Conservation (phyloP, 1,139 yeast genomes). For the Hansenula lynferdii region DNA sequence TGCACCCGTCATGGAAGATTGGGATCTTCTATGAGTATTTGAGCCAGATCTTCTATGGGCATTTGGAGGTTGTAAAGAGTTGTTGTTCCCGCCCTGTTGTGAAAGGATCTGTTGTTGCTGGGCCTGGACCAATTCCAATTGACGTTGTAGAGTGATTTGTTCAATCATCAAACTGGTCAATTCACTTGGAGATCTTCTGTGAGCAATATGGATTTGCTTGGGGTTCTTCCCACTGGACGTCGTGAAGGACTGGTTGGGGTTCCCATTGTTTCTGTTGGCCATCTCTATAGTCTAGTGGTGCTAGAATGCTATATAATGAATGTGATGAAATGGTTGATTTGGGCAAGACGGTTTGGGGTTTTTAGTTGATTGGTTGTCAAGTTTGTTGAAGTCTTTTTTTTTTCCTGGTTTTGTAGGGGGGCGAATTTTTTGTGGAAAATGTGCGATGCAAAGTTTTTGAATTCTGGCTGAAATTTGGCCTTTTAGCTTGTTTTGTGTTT, state of each 20-base stretch:
- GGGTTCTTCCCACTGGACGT: conserved; percentile 39
- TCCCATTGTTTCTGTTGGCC: conserved; percentile 26
- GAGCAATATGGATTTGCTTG: conserved; percentile 77
- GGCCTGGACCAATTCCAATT: conserved; percentile 83
- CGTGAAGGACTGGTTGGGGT: conserved; percentile 28
- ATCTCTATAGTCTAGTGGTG: conserved; percentile 70
- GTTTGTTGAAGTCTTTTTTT: no score
- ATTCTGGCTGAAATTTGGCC: no score
- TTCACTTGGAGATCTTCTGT: conserved; percentile 90
- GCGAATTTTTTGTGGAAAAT: no score
- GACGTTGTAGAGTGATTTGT: conserved; percentile 89
- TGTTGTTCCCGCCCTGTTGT: conserved; percentile 45
- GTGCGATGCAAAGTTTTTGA: no score
- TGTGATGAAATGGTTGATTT: no score
- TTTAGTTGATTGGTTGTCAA: no score
- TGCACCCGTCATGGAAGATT: conserved; percentile 24
- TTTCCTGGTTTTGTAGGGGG: no score
- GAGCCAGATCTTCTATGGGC: conserved; percentile 17
- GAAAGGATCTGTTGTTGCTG: conserved; percentile 84
- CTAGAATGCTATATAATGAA: no score
- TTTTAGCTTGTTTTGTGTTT: no score
- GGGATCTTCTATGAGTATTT: conserved; percentile 24
- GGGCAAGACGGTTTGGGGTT: no score
- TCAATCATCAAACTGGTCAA: conserved; percentile 90
- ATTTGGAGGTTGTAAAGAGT: conserved; percentile 7